Evolutionary conservation across 768 basidiomycete species (phyloP), one percentile per base, ranked within the genome.

Genomic region (Tricholoma bakamatsutake): DNA sequence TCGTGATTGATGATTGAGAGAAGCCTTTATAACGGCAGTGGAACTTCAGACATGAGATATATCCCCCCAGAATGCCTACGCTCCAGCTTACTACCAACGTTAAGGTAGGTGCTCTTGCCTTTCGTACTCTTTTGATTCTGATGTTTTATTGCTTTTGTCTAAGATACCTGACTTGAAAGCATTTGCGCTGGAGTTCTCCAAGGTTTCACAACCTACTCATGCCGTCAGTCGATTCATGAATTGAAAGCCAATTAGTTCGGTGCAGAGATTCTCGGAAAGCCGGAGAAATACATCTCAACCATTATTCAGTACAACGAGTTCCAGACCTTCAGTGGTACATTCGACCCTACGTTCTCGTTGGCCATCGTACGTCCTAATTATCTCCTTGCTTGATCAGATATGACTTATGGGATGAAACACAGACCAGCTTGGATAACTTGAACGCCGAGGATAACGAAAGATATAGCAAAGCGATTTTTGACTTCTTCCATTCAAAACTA

Each of bases 271-370:
- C 66, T 88, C 57, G 66, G 66, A 0, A 88, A 85, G 64, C 83
- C 83, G 0, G 80, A 84, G 61, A 30, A 56, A 12, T 75, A 77
- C 59, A 81, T 89, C 59, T 73, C 76, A n/a, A 70, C 81, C 58
- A 75, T 76, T 59, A 76, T 83, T 61, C 73, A 66, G 10, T 75
- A 83, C 71, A 82, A 84, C 60, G 82, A 87, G 52, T 75, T 72
- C 34, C 75, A 88, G 57, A 76, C 82, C 3, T 88, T 82, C 62
- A 73, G 60, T 17, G 87, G 86, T 12, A 79, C 80, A 4, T 79
- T 85, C 52, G 85, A 87, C 13, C 87, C 87, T 17, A 82, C 85
- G 3, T 80, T 86, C 68, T 71, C 78, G 50, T 69, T 89, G 52
- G 68, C 66, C 46, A 69, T 86, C 56, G 88, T 89, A 57, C 52